Evolutionary conservation across 1,139 yeast genomes (phyloP), one percentile per base, ranked within the genome.

Genomic region (Scheffersomyces segobiensis): DNA sequence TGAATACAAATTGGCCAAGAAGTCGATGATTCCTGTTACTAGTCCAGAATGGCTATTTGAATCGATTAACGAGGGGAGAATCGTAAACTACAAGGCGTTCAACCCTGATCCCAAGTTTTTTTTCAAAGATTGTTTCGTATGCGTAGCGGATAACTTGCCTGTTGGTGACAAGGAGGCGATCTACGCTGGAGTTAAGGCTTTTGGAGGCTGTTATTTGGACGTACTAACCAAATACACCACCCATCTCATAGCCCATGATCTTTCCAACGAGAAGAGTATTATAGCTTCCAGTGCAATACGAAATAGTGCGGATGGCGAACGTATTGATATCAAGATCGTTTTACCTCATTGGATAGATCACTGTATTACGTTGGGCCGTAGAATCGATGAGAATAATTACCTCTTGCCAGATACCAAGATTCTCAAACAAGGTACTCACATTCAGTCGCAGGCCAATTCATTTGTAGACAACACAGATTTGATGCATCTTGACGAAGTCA

Each of bases 331-430:
- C 51, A 83, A 85, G 59, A 80, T 90, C 7, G 95, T 93, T 2
- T 75, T 82, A 14, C 96, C 97, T 0, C 84, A 84, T 42, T 93
- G 98, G 96, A 69, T 87, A 2, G 87, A 88, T 60, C 90, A 87
- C 60, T 88, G 95, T 65, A 77, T 92, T 59, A 84, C 80, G 57
- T 68, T 79, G 53, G 81, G 87, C 26, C 70, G 77, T 55, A 77
- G 75, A 55, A 72, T 89, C 19, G 84, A 83, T 56, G 93, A 85
- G 56, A 62, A 70, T 0, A 82, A 83, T 0, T 91, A 88, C 66
- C 63, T 80, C 14, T 72, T 88, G 48, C 77, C 78, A 2, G 68
- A 76, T 54, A 71, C 73, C 5, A 53, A 71, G 62, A 59, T 59
- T 10, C 57, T 66, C 5, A 55, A 57, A n/a, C 57, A 61, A 48